phyloP scores from a whole-genome alignment of 208 protist species.

The Porcisia hertigi region DNA sequence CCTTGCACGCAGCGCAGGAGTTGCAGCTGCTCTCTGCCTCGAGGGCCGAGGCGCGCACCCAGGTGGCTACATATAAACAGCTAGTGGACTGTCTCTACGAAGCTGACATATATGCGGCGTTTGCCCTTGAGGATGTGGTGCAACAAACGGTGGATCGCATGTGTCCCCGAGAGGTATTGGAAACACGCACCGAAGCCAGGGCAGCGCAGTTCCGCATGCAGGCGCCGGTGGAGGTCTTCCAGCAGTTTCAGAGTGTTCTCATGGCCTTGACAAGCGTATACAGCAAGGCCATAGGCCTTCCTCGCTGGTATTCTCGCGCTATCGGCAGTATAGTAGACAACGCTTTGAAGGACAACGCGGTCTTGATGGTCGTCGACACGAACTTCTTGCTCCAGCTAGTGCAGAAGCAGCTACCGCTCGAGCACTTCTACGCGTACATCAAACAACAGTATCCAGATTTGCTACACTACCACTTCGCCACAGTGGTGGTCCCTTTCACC shows the following conservation, averaged over 20 bases:
- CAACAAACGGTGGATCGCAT: conserved; percentile 54
- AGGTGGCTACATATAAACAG: conserved; percentile 36
- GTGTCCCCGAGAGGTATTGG: conserved; percentile 31
- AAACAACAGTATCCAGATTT: conserved; percentile 53
- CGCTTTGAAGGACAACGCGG: conserved; percentile 35
- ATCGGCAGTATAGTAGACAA: conserved; percentile 40
- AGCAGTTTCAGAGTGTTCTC: conserved; percentile 42
- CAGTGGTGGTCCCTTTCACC: conserved; percentile 82
- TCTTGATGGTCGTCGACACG: conserved; percentile 74
- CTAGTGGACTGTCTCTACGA: conserved; percentile 76
- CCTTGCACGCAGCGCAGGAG: conserved; percentile 47
- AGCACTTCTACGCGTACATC: conserved; percentile 71
- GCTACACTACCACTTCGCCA: conserved; percentile 21
- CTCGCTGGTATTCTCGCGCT: conserved; percentile 53
- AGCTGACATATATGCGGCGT: conserved; percentile 53
- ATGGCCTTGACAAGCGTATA: conserved; percentile 51
- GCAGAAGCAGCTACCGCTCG: conserved; percentile 66
- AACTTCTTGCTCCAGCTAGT: conserved; percentile 86
- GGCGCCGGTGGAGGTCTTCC: conserved; percentile 50
- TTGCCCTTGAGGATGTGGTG: conserved; percentile 59
- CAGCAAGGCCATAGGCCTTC: conserved; percentile 42
- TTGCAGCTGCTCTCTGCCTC: conserved; percentile 62
- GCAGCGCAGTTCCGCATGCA: conserved; percentile 58
- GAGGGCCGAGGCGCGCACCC: conserved; percentile 28
- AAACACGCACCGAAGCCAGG: not conserved